These are phyloP conservation scores for Platismatia glauca DNA, from an alignment of 495 filamentous ascomycete genomes.

Conservation along the genomic window DNA sequence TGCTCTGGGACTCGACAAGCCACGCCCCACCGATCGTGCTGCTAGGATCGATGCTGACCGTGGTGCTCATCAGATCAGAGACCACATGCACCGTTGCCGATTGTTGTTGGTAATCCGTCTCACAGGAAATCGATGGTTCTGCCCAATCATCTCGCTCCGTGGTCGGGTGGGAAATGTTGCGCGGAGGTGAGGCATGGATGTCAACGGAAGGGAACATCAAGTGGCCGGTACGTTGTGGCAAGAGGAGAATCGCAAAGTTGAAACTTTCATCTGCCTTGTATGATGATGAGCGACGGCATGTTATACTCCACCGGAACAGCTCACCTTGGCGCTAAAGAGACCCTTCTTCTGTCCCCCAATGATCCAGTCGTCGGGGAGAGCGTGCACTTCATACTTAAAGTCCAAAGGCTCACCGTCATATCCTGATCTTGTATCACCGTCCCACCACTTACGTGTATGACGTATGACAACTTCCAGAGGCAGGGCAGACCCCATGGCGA, in stretches of 20 bases:
- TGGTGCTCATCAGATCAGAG: slow-evolving; percentile 62
- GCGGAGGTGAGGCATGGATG: slow-evolving; percentile 31
- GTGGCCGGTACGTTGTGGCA: slow-evolving; percentile 70
- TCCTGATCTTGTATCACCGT: slow-evolving; percentile 33
- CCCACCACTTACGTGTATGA: slow-evolving; percentile 81
- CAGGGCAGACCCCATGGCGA: slow-evolving; percentile 60
- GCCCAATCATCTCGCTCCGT: slow-evolving; percentile 17
- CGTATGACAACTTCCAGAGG: slow-evolving; percentile 60
- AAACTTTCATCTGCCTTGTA: slow-evolving; percentile 37
- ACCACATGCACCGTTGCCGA: slow-evolving; percentile 71
- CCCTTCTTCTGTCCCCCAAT: slow-evolving; percentile 71
- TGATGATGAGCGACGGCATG: slow-evolving; percentile 24
- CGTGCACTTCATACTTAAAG: slow-evolving; percentile 77
- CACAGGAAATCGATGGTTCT: slow-evolving; percentile 44
- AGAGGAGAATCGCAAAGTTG: slow-evolving; percentile 54
- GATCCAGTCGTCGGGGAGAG: slow-evolving; percentile 69
- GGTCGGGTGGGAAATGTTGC: slow-evolving; percentile 22
- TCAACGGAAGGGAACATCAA: slow-evolving; percentile 70
- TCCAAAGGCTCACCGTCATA: slow-evolving; percentile 48
- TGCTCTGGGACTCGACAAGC: slow-evolving; percentile 30
- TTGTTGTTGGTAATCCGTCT: slow-evolving; percentile 70
- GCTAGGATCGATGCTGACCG: slow-evolving; percentile 62
- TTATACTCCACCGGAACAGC: slow-evolving; percentile 14
- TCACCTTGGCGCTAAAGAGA: slow-evolving; percentile 54
- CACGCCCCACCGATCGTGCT: slow-evolving; percentile 54